phyloP scores from a whole-genome alignment of 257 asterid species.

The Leonotis leonurus region DNA sequence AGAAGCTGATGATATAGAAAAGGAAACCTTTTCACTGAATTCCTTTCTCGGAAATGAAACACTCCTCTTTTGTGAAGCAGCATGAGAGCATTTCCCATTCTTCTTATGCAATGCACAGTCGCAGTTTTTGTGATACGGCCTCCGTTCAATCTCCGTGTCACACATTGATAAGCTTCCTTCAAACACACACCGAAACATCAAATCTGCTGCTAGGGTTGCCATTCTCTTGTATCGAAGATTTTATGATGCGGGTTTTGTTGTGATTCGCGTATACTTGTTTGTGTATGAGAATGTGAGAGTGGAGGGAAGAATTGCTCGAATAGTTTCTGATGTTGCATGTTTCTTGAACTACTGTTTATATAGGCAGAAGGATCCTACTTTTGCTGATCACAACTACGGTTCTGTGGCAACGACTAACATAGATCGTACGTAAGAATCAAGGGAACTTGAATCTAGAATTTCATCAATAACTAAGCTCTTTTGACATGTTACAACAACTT shows the following conservation, averaged over 20 bases:
- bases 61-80: conserved; percentile 9
- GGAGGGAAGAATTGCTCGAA: no score
- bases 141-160: conserved; percentile 31
- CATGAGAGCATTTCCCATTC: conserved; percentile 16
- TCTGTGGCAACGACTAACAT: not conserved
- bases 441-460: not conserved
- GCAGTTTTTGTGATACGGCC: conserved; percentile 37
- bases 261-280: not conserved
- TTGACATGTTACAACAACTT: not conserved
- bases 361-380: not conserved
- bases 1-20: conserved; percentile 9
- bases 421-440: not conserved
- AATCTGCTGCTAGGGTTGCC: conserved; percentile 16
- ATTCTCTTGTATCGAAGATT: not conserved
- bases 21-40: not conserved
- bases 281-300: no score
- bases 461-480: not conserved
- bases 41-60: conserved; percentile 20
- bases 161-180: conserved; percentile 30
- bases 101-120: conserved; percentile 32
- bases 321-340: conserved; percentile 2
- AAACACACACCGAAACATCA: conserved; percentile 22
- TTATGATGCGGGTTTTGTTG: no score
- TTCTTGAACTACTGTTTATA: conserved; percentile 19
- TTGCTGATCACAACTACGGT: not conserved